Percentiles rank a stretch among this genome's conserved stretches.
Conservation (phyloP, 768 basidiomycete species). For the Crepidotus variabilis region DNA sequence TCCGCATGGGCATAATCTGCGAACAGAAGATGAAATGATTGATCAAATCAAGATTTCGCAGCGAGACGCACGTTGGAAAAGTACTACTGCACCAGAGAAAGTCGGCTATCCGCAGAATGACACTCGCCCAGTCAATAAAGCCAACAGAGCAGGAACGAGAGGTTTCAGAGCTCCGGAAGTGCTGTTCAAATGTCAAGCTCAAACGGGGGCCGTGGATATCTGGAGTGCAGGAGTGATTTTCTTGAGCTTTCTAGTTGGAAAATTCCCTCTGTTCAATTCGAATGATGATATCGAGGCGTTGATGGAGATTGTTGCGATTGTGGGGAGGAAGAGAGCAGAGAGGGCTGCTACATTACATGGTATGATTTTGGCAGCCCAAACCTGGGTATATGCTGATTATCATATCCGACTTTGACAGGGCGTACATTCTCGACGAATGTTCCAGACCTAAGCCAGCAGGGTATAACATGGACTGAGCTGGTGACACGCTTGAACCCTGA, state of each 20-base stretch:
- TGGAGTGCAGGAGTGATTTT: slow-evolving; percentile 95
- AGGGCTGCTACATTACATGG: slow-evolving; percentile 85
- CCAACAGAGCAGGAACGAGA: slow-evolving; percentile 94
- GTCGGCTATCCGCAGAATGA: slow-evolving; percentile 82
- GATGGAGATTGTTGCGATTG: slow-evolving; percentile 88
- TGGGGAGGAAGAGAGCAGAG: slow-evolving; percentile 83
- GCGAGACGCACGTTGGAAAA: slow-evolving; percentile 54
- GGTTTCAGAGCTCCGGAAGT: slow-evolving; percentile 98
- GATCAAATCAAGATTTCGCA: slow-evolving; percentile 54
- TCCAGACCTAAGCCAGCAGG: slow-evolving; percentile 65
- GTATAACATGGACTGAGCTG: slow-evolving; percentile 69
- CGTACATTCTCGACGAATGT: slow-evolving; percentile 91
- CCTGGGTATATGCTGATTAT: background rate
- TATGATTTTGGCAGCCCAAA: slow-evolving; percentile 24
- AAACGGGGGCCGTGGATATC: slow-evolving; percentile 92
- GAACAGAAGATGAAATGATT: slow-evolving; percentile 37
- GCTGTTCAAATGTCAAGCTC: slow-evolving; percentile 88
- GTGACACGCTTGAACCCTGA: slow-evolving; percentile 77
- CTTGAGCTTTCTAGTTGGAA: slow-evolving; percentile 85
- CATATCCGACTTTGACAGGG: slow-evolving; percentile 40
- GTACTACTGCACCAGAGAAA: slow-evolving; percentile 52
- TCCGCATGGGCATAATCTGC: slow-evolving; percentile 65
- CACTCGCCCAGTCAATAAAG: slow-evolving; percentile 78
- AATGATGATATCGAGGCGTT: slow-evolving; percentile 93
- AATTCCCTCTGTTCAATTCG: slow-evolving; percentile 93